Base-by-base conservation (phyloP, 805 yeast genomes). In the Candida easanensis region DNA sequence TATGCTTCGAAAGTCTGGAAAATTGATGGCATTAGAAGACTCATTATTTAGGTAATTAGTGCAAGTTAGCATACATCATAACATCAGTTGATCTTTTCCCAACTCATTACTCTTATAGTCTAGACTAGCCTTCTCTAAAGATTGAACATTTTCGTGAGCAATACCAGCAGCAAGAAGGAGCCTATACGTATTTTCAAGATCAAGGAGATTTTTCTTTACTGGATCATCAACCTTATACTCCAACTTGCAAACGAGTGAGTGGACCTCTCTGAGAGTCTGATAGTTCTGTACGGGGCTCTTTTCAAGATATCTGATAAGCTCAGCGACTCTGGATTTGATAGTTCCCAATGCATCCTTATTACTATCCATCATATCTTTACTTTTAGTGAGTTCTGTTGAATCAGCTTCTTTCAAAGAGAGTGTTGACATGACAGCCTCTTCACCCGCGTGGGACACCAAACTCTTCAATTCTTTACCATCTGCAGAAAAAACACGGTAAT, bases 11-110 rank as follows among this genome's bases (percentile, higher is more conserved):
- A 77, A 28, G 75, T 73, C 44, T 88, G 91, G 88, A 80, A 79
- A 39, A 73, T 83, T n/a, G 79, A 76, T 36, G 91, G 95, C 1
- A 63, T 90, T 7, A 69, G 97, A 51, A 70, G 88, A 48, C 63
- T 90, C n/a, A 78, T 88, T 53, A 69, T 87, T 27, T 87, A 63
- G 56, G 17, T 15, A 30, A 30, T 13, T 5, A n/a, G 15, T 9
- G 31, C 7, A 22, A 7, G 10, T 8, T 22, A 22, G 7, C 25
- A 22, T 22, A 8, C 6, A 15, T 30, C 19, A 30, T 8, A 19
- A 16, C 31, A 22, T 30, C 35, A 19, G 4, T 16, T 30, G 33
- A 16, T 30, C 33, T 16, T 30, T 30, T 6, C 14, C 33, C 18
- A 30, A 15, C 14, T 30, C 33, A 13, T 7, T 30, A 17, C 20